Evolutionary conservation across 2,329 filamentous ascomycete genomes (phyloP), one percentile per base, ranked within the genome.

Genomic region (Sclerotiophoma versabilis): DNA sequence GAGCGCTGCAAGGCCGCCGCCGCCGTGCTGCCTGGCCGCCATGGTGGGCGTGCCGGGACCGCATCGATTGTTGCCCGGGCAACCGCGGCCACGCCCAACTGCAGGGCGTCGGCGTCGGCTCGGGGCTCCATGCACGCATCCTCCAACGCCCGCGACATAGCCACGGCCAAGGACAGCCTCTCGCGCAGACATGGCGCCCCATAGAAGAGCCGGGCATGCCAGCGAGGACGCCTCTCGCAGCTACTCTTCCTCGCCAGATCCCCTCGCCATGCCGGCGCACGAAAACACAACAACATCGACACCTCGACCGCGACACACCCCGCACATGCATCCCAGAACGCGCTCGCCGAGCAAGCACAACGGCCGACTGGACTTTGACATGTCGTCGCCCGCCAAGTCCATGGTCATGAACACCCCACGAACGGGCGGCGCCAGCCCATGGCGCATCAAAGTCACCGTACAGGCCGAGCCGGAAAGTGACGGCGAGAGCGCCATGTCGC

Each of bases 381-480:
- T 70, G n/a, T 62, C 61, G 6, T 72, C 72, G 10, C 79, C 79
- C 1, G 68, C 73, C 38, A 81, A 81, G 53, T 78, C 78, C 0
- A 75, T 81, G 65, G 65, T 79, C 34, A 56, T 81, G 59, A 75
- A 75, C 55, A 77, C 78, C 7, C 75, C 73, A 15, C 63, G 71
- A 12, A 62, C 66, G 11, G 68, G 66, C 14, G 73, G 70, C 47
- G 71, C 69, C 25, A 80, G 77, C 60, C 79, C 79, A 17, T 81
- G 77, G 78, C 74, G 75, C 52, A 79, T 81, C 66, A 80, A 78
- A 50, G 79, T 82, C 49, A 82, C 80, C 1, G 79, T 82, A 9
- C 70, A 81, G 59, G 78, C 79, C 12, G 77, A 80, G 58, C 77
- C 76, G 30, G 68, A 69, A 15, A 68, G 62, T 49, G 71, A 75